Conservation (phyloP, 2,329 filamentous ascomycete genomes). For the Basipetospora chlamydospora region DNA sequence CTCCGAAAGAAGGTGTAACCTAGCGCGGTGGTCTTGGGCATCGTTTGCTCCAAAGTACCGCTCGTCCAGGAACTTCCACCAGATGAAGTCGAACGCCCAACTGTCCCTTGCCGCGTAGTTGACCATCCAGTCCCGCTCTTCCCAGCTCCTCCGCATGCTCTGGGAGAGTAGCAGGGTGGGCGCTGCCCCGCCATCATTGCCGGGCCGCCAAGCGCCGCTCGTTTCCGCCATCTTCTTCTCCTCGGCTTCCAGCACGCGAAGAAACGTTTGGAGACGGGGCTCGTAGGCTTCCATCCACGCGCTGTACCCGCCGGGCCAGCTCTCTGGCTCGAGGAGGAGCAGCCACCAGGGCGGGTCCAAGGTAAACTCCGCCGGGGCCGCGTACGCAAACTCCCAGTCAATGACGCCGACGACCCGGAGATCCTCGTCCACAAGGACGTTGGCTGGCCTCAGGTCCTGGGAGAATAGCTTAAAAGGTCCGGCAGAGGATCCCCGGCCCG, state of each 20-base stretch:
- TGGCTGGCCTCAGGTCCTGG: slow-evolving; percentile 18
- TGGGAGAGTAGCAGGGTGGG: slow-evolving; percentile 13
- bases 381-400: slow-evolving; percentile 26
- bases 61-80: slow-evolving; percentile 21
- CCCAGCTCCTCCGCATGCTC: slow-evolving; percentile 23
- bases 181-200: background rate
- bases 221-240: slow-evolving; percentile 12
- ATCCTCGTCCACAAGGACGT: slow-evolving; percentile 17
- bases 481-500: background rate
- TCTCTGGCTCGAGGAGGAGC: slow-evolving; percentile 17
- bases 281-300: slow-evolving; percentile 19
- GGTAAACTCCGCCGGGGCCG: slow-evolving; percentile 17
- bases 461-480: slow-evolving; percentile 13
- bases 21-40: slow-evolving; percentile 9
- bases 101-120: slow-evolving; percentile 21
- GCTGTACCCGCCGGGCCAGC: slow-evolving; percentile 16
- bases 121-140: slow-evolving; percentile 18
- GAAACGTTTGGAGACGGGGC: slow-evolving; percentile 17
- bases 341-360: slow-evolving; percentile 25
- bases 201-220: background rate
- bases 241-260: slow-evolving; percentile 16
- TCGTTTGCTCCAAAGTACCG: slow-evolving; percentile 17
- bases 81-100: slow-evolving; percentile 23
- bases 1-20: slow-evolving; percentile 11
- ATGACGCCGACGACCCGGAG: slow-evolving; percentile 18